A percentile compares a stretch with the other conserved stretches of the same genome.
Conservation (phyloP, 2,329 filamentous ascomycete species). For the Aspergillus latus region DNA sequence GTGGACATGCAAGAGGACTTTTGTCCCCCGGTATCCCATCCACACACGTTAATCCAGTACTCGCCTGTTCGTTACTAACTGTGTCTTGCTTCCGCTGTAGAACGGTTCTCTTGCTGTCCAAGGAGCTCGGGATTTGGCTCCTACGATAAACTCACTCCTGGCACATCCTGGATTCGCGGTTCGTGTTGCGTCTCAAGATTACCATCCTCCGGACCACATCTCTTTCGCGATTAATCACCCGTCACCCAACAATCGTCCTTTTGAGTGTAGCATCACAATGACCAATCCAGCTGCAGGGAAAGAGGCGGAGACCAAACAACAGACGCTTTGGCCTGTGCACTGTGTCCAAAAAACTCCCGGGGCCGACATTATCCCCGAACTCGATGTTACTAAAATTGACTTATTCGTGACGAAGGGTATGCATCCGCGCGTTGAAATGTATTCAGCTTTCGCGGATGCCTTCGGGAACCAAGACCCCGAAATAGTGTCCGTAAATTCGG, state of each 20-base stretch:
- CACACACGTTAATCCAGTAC: not conserved
- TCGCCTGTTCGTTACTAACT: conserved; percentile 10
- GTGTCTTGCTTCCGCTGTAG: conserved; percentile 46
- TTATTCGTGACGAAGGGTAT: conserved; percentile 74
- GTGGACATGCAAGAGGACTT: conserved; percentile 96
- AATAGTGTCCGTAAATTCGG: conserved; percentile 50
- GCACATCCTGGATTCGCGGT: conserved; percentile 63
- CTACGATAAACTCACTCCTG: conserved; percentile 73
- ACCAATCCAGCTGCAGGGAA: conserved; percentile 49
- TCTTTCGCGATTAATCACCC: conserved; percentile 84
- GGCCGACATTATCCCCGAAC: conserved; percentile 69
- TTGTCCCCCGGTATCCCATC: conserved; percentile 69
- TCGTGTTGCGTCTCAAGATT: conserved; percentile 88
- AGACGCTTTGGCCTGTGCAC: conserved; percentile 84
- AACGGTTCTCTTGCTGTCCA: conserved; percentile 81
- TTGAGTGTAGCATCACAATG: conserved; percentile 64
- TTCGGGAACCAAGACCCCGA: conserved; percentile 55
- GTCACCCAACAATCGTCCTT: conserved; percentile 63
- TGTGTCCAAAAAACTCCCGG: conserved; percentile 76
- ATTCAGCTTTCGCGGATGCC: conserved; percentile 83
- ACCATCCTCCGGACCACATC: conserved; percentile 77
- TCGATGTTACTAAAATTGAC: conserved; percentile 63
- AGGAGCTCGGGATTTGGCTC: conserved; percentile 67
- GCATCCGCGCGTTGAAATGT: conserved; percentile 79
- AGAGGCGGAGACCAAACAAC: conserved; percentile 61